Percentiles rank a stretch among this genome's conserved stretches.
Conservation (phyloP, 805 yeast genomes). For the Hanseniaspora clermontiae region DNA sequence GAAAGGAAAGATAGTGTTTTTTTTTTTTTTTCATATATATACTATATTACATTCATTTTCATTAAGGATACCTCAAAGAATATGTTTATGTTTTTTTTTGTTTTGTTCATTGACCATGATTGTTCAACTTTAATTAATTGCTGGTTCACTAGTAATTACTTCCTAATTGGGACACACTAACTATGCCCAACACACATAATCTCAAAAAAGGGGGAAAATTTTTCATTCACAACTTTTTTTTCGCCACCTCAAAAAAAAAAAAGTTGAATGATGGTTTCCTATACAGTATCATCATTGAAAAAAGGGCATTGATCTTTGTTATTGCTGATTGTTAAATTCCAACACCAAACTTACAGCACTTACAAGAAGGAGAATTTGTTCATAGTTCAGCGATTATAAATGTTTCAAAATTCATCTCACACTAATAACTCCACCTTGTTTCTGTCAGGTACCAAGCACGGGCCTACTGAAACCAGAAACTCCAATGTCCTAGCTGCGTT, state of each 20-base stretch:
- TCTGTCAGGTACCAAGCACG: slow-evolving; percentile 87
- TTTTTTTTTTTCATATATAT: no score
- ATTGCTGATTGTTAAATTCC: no score
- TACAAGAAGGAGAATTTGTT: no score
- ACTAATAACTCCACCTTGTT: slow-evolving; percentile 57
- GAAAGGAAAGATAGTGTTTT: not conserved
- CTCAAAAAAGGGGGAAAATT: not conserved
- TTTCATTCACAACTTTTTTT: not conserved
- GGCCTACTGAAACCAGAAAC: slow-evolving; percentile 92
- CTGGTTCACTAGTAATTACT: not conserved
- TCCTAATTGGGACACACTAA: not conserved
- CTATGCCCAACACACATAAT: no score
- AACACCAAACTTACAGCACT: not conserved
- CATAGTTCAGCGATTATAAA: no score
- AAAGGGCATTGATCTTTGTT: no score
- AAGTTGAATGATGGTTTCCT: not conserved
- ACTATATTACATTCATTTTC: no score
- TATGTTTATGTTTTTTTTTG: no score
- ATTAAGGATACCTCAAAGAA: not conserved
- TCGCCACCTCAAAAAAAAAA: not conserved
- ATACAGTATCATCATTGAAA: not conserved
- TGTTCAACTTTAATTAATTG: no score
- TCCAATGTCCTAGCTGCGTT: slow-evolving; percentile 92
- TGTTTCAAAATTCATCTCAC: slow-evolving; percentile 38
- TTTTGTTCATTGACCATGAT: not conserved